phyloP scores from a whole-genome alignment of 805 yeast species.

The Starmerella riodocensis region DNA sequence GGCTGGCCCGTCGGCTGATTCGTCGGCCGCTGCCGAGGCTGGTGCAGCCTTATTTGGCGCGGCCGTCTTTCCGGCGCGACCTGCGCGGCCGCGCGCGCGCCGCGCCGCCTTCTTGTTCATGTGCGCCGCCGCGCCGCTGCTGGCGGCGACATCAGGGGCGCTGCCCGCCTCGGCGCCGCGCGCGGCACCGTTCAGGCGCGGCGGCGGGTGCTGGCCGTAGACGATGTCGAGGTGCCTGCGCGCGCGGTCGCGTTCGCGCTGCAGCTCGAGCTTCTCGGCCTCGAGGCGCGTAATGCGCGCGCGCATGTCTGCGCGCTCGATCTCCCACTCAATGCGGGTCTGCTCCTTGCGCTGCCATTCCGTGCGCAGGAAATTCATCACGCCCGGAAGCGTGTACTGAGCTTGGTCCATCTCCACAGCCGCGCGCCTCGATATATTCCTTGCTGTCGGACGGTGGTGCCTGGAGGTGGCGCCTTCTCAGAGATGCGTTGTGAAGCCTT shows the following conservation, averaged over 20 bases:
- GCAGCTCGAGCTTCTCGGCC: slow-evolving; percentile 38
- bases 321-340: slow-evolving; percentile 46
- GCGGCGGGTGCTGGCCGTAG: too few species aligned
- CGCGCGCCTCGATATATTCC: too few species aligned
- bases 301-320: slow-evolving; percentile 49
- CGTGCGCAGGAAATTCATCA: slow-evolving; percentile 48
- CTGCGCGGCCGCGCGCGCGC: too few species aligned
- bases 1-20: neutral
- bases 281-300: slow-evolving; percentile 38
- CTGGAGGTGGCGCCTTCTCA: too few species aligned
- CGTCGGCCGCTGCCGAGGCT: neutral
- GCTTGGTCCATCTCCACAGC: slow-evolving; percentile 17
- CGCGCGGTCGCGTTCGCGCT: slow-evolving; percentile 12
- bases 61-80: too few species aligned
- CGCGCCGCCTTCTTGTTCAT: neutral
- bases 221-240: slow-evolving; percentile 12
- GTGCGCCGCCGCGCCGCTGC: neutral
- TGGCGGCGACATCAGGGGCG: neutral
- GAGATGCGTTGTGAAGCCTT: too few species aligned
- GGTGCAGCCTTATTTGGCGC: too few species aligned
- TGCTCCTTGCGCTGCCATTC: slow-evolving; percentile 52
- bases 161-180: neutral
- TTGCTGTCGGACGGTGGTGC: too few species aligned
- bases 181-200: neutral
- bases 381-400: slow-evolving; percentile 35